A percentile compares a stretch with the other conserved stretches of the same genome.
Conservation (phyloP, 164 flowering plant genomes). For the Cinnamomum micranthum region DNA sequence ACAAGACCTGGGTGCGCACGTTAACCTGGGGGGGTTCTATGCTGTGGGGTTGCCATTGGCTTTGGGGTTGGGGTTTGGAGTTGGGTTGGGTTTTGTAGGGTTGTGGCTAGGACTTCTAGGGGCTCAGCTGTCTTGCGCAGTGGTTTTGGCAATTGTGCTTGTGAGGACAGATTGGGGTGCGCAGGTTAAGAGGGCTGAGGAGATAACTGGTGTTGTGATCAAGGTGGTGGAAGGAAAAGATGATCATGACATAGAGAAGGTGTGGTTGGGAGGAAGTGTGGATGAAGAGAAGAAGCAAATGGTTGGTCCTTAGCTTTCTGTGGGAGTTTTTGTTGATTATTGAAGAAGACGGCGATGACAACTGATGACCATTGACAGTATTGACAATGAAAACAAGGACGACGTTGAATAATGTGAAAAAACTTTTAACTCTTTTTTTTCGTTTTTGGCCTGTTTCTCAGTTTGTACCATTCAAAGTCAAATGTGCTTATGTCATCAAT, state of each 20-base stretch:
- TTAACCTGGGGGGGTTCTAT: constrained; percentile 16
- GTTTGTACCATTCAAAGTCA: too few relatives aligned
- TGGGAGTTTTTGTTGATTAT: background rate
- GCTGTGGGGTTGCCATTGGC: constrained; percentile 22
- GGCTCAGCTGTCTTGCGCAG: constrained; percentile 17
- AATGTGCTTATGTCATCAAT: too few relatives aligned
- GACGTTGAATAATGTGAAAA: background rate
- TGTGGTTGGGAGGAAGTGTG: background rate
- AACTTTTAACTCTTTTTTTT: too few relatives aligned
- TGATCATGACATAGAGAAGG: background rate
- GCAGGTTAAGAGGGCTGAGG: constrained; percentile 12
- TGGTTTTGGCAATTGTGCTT: constrained; percentile 10
- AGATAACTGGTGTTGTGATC: constrained; percentile 4
- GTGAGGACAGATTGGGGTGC: constrained; percentile 11
- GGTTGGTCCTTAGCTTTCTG: background rate
- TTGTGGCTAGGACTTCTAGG: constrained; percentile 22
- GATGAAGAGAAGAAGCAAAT: background rate
- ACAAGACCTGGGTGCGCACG: constrained; percentile 16
- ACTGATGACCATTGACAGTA: background rate
- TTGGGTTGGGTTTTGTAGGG: constrained; percentile 19
- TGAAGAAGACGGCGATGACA: background rate
- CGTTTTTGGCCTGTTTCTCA: too few relatives aligned
- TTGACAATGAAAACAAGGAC: background rate
- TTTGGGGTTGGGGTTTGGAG: constrained; percentile 15
- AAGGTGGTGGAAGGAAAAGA: background rate